Conservation (phyloP, 1,284 basidiomycete genomes). For the Rhodotorula mucilaginosa region DNA sequence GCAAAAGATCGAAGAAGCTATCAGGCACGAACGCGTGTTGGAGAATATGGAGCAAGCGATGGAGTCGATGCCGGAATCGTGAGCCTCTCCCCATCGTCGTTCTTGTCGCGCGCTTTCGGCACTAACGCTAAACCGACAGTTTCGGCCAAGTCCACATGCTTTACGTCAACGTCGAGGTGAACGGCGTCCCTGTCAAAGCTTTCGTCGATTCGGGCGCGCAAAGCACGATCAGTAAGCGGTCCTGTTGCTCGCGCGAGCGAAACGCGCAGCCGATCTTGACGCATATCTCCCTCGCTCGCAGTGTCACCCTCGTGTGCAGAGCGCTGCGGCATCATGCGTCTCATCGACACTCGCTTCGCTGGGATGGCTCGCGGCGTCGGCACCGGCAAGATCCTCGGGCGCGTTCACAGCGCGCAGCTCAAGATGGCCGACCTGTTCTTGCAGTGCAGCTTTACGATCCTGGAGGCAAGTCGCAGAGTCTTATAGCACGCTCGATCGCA, state of each 20-base stretch:
- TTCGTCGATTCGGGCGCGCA: conserved; percentile 99
- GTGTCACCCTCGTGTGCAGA: conserved; percentile 95
- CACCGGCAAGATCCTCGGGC: conserved; percentile 88
- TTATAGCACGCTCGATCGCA: too few relatives aligned
- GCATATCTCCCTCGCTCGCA: conserved; percentile 47
- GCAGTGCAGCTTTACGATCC: conserved; percentile 89
- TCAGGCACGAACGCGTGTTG: conserved; percentile 80
- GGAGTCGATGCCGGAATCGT: conserved; percentile 54
- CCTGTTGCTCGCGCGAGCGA: neutral
- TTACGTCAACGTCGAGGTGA: conserved; percentile 81
- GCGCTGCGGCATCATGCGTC: conserved; percentile 87
- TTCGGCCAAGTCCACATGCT: conserved; percentile 97
- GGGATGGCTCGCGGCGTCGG: conserved; percentile 95
- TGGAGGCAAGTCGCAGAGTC: conserved; percentile 63
- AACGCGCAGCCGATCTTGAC: neutral
- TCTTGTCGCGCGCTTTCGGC: neutral
- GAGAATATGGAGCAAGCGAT: conserved; percentile 87
- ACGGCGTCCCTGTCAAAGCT: conserved; percentile 83
- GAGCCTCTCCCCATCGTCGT: conserved; percentile 49
- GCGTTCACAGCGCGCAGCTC: conserved; percentile 89
- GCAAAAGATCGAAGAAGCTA: conserved; percentile 87
- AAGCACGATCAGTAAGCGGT: conserved; percentile 80
- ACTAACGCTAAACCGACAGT: conserved; percentile 32
- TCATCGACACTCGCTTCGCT: conserved; percentile 80
- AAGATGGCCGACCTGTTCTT: conserved; percentile 75